Evolutionary conservation across 306 rosid genomes (phyloP), one percentile per base, ranked within the genome.

Genomic region (Lithocarpus polystachyus): DNA sequence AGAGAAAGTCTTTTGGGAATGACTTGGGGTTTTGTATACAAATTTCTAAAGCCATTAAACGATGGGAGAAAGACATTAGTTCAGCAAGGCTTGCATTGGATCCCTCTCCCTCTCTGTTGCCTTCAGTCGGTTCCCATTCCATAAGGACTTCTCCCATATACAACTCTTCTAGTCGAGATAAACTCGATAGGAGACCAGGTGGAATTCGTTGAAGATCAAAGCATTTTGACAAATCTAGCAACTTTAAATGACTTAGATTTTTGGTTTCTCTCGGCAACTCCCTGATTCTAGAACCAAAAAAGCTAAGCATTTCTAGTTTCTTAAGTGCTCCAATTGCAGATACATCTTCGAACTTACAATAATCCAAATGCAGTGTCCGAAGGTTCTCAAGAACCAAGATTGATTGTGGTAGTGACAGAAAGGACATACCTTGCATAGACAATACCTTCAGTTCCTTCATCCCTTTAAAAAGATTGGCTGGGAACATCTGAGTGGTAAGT

Each of bases 1-100:
- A 45, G 52, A 9, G 52, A 9, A 10, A 45, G 52, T 45, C 52
- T 45, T 45, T 28, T 45, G 52, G 52, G 14, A 45, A 45, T 45
- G 14, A 45, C 52, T 45, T 11, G 52, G 14, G 14, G 29, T 55
- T 33, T 0, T 12, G 57, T 15, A 77, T 77, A 65, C 20, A 12
- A 28, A 77, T 56, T 7, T 82, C 79, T 2, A 82, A 73, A 43
- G 19, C 51, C 5, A 18, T 45, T 13, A 82, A 60, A 0, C 28
- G 71, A 70, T 48, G 56, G 71, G 77, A 55, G 28, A 64, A 45
- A 45, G 52, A 62, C 31, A 28, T 73, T 33, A 82, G 51, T 62
- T 82, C 75, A 65, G 55, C 52, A 77, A 82, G 85, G 33, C 57
- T 59, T 62, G 75, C 53, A 14, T 52, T 37, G 28, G 70, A 35